Evolutionary conservation across 1,284 basidiomycete genomes (phyloP).

Genomic region (Ustilago crameri): DNA sequence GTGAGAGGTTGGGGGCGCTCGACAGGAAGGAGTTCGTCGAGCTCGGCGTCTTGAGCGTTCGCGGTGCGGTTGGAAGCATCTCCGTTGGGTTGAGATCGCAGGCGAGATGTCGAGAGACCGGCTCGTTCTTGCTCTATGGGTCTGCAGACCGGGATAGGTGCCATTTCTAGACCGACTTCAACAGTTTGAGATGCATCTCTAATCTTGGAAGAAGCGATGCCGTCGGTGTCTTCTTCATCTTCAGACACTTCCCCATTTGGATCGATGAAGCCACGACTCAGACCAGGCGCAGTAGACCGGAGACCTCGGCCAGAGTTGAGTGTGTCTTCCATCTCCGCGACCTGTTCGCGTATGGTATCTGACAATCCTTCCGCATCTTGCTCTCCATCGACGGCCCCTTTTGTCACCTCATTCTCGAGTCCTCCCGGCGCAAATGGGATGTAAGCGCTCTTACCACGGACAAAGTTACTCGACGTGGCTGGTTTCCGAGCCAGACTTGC

Average conservation of each 20-base stretch:
- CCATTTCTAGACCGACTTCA: constrained; percentile 35
- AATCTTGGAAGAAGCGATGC: constrained; percentile 31
- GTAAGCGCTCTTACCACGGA: constrained; percentile 89
- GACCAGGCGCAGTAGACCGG: constrained; percentile 36
- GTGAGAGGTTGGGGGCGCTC: constrained; percentile 52
- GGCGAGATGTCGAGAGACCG: constrained; percentile 11
- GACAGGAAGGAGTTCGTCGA: constrained; percentile 64
- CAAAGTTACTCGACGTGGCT: constrained; percentile 79
- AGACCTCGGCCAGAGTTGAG: constrained; percentile 41
- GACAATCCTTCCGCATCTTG: constrained; percentile 16
- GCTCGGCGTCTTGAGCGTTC: constrained; percentile 52
- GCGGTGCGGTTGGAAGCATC: neutral
- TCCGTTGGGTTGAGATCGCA: constrained; percentile 21
- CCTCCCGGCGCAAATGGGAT: constrained; percentile 73
- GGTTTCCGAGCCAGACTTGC: constrained; percentile 86
- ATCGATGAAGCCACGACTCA: constrained; percentile 36
- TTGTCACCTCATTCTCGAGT: constrained; percentile 51
- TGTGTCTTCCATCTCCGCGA: constrained; percentile 47
- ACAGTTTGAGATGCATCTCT: constrained; percentile 23
- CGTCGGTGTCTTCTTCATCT: constrained; percentile 65
- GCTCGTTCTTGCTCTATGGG: constrained; percentile 32
- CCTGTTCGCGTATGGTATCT: constrained; percentile 28
- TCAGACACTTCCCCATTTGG: constrained; percentile 68
- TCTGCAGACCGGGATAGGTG: constrained; percentile 46
- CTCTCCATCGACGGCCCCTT: constrained; percentile 20